phyloP scores from a whole-genome alignment of 768 basidiomycete species.

The Polyporus arcularius region DNA sequence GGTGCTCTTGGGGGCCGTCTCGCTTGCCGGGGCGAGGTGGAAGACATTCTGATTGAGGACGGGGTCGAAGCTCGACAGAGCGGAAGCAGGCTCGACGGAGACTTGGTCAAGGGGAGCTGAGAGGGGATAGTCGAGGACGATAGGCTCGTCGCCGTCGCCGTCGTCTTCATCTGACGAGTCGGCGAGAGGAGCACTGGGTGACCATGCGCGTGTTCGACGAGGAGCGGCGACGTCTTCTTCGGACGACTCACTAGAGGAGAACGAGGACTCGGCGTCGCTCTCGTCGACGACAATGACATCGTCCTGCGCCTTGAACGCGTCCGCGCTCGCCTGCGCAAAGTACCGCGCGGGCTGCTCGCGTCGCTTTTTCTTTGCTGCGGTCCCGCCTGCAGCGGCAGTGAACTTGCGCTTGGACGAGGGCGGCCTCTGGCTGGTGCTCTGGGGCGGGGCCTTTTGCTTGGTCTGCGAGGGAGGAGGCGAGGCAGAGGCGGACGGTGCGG shows the following conservation, averaged over 20 bases:
- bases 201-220: slow-evolving; percentile 47
- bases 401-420: slow-evolving; percentile 48
- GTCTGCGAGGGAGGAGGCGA: slow-evolving; percentile 20
- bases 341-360: slow-evolving; percentile 30
- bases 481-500: slow-evolving; percentile 8
- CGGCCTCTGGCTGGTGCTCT: slow-evolving; percentile 19
- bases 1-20: slow-evolving; percentile 5
- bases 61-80: slow-evolving; percentile 55
- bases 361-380: slow-evolving; percentile 25
- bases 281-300: slow-evolving; percentile 30
- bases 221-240: slow-evolving; percentile 28
- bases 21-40: slow-evolving; percentile 41
- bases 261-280: slow-evolving; percentile 21
- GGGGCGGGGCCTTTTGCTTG: slow-evolving; percentile 3
- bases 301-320: slow-evolving; percentile 38
- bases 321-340: slow-evolving; percentile 31
- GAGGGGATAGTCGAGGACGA: neutral
- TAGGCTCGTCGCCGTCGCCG: slow-evolving; percentile 34
- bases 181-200: slow-evolving; percentile 49
- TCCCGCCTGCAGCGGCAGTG: slow-evolving; percentile 32
- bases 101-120: neutral
- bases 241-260: slow-evolving; percentile 38
- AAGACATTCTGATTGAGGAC: slow-evolving; percentile 47
- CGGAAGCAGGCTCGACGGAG: slow-evolving; percentile 13
- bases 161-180: slow-evolving; percentile 37